Evolutionary conservation across 2,329 filamentous ascomycete genomes (phyloP), one percentile per base, ranked within the genome.

Genomic region (Alternaria postmessia): DNA sequence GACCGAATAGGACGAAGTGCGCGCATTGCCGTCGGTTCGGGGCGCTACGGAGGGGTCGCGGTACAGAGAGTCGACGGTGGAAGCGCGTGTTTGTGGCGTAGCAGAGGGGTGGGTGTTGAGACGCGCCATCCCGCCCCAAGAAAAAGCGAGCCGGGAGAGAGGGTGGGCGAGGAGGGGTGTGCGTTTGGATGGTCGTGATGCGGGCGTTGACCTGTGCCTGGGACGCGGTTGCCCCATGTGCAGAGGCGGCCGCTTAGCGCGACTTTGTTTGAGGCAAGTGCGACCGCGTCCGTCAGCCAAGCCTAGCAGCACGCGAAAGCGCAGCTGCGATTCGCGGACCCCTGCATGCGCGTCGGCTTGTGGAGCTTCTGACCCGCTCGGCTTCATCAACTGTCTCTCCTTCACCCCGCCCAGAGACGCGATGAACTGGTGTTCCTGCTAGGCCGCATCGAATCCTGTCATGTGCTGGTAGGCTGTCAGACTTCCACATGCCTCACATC

Each of bases 1-100:
- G 7, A 77, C 74, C 3, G 75, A 75, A 52, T 75, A 77, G 3
- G 72, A 64, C 0, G 72, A 72, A 14, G 64, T 63, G 39, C 70
- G 73, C 56, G 62, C 63, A 20, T 63, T 65, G 52, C 55, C 55
- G 7, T 49, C 54, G 30, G 47, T 44, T 7, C 57, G 67, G n/a
- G 68, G 69, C 41, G 62, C 65, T 11, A 71, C 71, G 1, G 77
- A 77, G 42, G 75, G 75, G 62, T 79, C 76, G 56, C 76, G 73
- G 59, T 78, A 80, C 9, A 79, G 69, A 1, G 76, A 75, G 47
- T 77, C 73, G 39, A 70, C 65, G 1, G 72, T 76, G 16, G 73
- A 72, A 2, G 73, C 65, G 48, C 74, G 75, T 46, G 63, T 62
- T n/a, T 66, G 64, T 16, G 71, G 73, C 14, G 72, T 77, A 18